Conservation (phyloP, 441 rosid species). For the Jatropha multifida region DNA sequence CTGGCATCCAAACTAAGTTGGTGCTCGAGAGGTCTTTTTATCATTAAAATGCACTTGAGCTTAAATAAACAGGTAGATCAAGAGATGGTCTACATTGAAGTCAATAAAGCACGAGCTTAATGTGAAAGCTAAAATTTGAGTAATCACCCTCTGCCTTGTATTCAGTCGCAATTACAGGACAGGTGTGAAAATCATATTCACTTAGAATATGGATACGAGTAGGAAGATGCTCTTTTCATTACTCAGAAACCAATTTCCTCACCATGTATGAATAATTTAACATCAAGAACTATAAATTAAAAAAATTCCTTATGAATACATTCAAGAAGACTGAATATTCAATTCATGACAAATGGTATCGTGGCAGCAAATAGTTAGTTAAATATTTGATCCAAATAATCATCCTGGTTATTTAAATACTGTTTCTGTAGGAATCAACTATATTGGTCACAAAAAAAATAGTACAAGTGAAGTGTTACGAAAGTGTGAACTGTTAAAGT, state of each 20-base stretch:
- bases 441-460: background rate
- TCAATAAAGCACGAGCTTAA: too few relatives aligned
- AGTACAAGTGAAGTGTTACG: too few relatives aligned
- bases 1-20: too few relatives aligned
- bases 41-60: too few relatives aligned
- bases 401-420: background rate
- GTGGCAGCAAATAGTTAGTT: background rate
- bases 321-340: background rate
- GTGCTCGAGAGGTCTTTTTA: too few relatives aligned
- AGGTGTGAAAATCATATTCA: background rate
- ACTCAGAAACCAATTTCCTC: background rate
- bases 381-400: background rate
- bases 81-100: too few relatives aligned
- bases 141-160: background rate
- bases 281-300: background rate
- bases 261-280: background rate
- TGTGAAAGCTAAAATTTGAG: too few relatives aligned
- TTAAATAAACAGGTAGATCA: too few relatives aligned
- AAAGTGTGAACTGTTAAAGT: background rate
- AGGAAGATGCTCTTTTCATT: background rate
- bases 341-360: background rate
- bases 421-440: too few relatives aligned
- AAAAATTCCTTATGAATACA: background rate
- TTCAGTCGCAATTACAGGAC: background rate
- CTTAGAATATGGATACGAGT: background rate